A percentile compares a stretch with the other conserved stretches of the same genome.
phyloP scores from a whole-genome alignment of 2,329 filamentous ascomycete genomes.

The Colletotrichum liaoningense region DNA sequence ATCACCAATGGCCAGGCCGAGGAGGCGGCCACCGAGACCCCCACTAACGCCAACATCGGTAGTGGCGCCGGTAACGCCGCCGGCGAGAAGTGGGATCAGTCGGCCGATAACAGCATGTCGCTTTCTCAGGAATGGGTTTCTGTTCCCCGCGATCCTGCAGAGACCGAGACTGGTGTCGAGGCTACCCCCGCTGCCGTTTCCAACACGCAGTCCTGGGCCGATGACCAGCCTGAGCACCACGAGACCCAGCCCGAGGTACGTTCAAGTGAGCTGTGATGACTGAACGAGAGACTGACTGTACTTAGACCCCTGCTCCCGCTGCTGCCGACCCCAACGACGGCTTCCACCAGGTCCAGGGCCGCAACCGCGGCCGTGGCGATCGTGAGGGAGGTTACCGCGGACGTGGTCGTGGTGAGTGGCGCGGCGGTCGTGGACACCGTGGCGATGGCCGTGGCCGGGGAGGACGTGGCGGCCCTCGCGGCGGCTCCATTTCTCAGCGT shows the following conservation, averaged over 20 bases:
- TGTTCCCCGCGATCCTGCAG: conserved; percentile 71
- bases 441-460: conserved; percentile 59
- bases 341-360: conserved; percentile 77
- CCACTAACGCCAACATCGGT: conserved; percentile 62
- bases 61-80: conserved; percentile 70
- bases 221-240: conserved; percentile 80
- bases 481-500: conserved; percentile 47
- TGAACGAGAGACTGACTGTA: conserved; percentile 4
- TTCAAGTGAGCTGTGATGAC: neutral
- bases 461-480: conserved; percentile 51
- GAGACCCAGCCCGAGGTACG: conserved; percentile 60
- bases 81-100: conserved; percentile 74
- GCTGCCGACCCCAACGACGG: conserved; percentile 67
- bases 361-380: conserved; percentile 66
- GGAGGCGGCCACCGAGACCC: conserved; percentile 51
- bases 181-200: conserved; percentile 68
- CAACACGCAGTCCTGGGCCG: conserved; percentile 81
- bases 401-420: conserved; percentile 58
- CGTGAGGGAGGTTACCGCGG: conserved; percentile 59
- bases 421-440: conserved; percentile 63
- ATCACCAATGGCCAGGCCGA: conserved; percentile 55
- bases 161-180: conserved; percentile 75
- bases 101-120: conserved; percentile 55
- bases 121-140: conserved; percentile 77
- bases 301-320: conserved; percentile 43